phyloP scores from a whole-genome alignment of 2,329 filamentous ascomycete species.

The Aspergillus sp. region DNA sequence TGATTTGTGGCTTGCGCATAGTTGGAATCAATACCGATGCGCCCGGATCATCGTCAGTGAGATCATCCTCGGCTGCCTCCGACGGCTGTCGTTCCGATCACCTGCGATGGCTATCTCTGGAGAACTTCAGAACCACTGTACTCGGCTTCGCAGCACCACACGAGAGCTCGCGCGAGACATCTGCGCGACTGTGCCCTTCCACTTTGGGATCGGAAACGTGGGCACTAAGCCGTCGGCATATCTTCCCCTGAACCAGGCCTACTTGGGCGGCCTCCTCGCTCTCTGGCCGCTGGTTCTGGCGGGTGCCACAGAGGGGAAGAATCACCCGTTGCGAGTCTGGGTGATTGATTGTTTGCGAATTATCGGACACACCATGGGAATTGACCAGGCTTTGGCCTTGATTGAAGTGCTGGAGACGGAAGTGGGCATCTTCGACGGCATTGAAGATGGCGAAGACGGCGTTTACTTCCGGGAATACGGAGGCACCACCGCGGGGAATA shows the following conservation, averaged over 20 bases:
- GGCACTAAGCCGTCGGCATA: slow-evolving; percentile 7
- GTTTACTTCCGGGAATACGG: slow-evolving; percentile 12
- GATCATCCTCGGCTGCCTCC: slow-evolving; percentile 39
- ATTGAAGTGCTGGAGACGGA: slow-evolving; percentile 30
- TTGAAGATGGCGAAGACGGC: slow-evolving; percentile 19
- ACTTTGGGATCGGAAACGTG: slow-evolving; percentile 26
- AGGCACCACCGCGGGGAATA: slow-evolving; percentile 9
- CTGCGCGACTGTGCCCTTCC: slow-evolving; percentile 36
- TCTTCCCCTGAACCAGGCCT: slow-evolving; percentile 23
- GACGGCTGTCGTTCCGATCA: slow-evolving; percentile 21
- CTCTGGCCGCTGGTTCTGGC: slow-evolving; percentile 40
- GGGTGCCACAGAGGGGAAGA: slow-evolving; percentile 28
- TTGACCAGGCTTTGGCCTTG: slow-evolving; percentile 38
- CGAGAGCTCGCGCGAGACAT: slow-evolving; percentile 33
- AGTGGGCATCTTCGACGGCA: slow-evolving; percentile 22
- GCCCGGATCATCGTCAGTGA: slow-evolving; percentile 54
- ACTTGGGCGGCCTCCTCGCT: slow-evolving; percentile 31
- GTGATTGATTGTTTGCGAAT: slow-evolving; percentile 27
- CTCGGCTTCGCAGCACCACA: slow-evolving; percentile 25
- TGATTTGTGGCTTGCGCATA: slow-evolving; percentile 53
- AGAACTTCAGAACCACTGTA: slow-evolving; percentile 30
- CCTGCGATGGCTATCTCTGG: slow-evolving; percentile 20
- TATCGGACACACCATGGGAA: slow-evolving; percentile 35
- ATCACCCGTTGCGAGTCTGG: slow-evolving; percentile 30
- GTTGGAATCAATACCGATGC: slow-evolving; percentile 62